Evolutionary conservation across 1,284 basidiomycete species (phyloP), one percentile per base, ranked within the genome.

Genomic region (Pyrrhoderma lamaoense): DNA sequence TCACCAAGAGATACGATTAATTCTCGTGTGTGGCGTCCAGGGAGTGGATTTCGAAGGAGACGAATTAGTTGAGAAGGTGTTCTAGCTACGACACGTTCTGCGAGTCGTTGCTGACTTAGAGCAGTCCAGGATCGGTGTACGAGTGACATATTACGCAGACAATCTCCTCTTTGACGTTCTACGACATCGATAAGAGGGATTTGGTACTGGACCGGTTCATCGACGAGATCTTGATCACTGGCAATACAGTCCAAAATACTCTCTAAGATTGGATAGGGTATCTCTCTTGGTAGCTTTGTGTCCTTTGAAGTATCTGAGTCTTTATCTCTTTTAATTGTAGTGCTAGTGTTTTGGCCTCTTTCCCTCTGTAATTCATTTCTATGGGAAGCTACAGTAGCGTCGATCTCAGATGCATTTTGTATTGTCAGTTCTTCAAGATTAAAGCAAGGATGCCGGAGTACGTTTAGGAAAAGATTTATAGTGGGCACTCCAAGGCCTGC

Each of bases 51-150:
- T n/a, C 49, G 42, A 5, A 54, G 45, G 16, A 54, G 36, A 8
- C 49, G 48, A 19, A 54, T 23, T 16, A 54, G 18, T 9, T 42
- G 36, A 8, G 43, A 43, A 40, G 53, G 53, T 19, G 53, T 42
- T 23, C 49, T 45, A 5, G 42, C 49, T 8, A 51, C 44, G 19
- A 54, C 42, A 21, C 53, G 48, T 14, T 25, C 27, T 22, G 53
- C 42, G 18, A 54, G 53, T 8, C 53, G 53, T 36, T 47, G 53
- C 27, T 54, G 53, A 22, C 44, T 47, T 22, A 45, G 53, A 19
- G 45, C 22, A 16, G 53, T 54, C 53, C 53, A 54, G n/a, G 49
- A 42, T 11, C 53, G 53, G 35, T 51, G 53, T 7, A 54, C 53
- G n/a, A 54, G 53, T 9, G 53, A 8, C 21, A 50, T 16, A 4